Conservation (phyloP, 495 filamentous ascomycete species). For the Hyaloscypha variabilis region DNA sequence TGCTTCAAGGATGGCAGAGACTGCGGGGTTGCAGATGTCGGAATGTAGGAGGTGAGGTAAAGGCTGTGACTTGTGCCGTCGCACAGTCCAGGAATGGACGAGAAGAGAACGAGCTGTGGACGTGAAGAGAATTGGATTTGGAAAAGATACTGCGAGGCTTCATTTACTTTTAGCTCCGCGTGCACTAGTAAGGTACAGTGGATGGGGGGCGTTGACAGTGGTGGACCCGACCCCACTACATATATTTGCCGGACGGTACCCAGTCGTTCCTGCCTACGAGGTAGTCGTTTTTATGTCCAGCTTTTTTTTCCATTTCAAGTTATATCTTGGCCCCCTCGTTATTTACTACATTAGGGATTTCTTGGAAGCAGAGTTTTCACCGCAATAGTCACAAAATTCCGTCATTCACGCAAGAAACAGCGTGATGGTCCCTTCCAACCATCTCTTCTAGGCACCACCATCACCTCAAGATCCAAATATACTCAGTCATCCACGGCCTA, state of each 20-base stretch:
- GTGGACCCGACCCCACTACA: conserved; percentile 2
- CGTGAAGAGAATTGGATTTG: not conserved
- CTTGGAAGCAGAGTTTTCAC: not conserved
- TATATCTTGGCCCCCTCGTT: too few relatives aligned
- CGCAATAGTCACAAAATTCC: not conserved
- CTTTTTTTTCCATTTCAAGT: not conserved
- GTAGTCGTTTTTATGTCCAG: too few relatives aligned
- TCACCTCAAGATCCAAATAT: not conserved
- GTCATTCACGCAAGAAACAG: not conserved
- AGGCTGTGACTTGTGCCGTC: not conserved
- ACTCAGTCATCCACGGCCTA: not conserved
- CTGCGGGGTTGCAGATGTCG: not conserved
- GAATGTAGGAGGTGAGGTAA: not conserved
- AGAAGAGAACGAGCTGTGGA: not conserved
- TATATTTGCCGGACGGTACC: not conserved
- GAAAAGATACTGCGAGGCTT: conserved; percentile 5
- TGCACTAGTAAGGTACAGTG: conserved; percentile 7
- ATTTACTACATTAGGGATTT: too few relatives aligned
- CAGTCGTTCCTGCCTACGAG: not conserved
- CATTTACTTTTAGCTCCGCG: not conserved
- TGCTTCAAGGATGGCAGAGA: not conserved
- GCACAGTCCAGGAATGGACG: not conserved
- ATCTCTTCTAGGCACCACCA: not conserved
- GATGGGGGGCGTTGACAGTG: not conserved
- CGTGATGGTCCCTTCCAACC: not conserved